Base-by-base conservation (phyloP, 1,139 yeast genomes). In the Hanseniaspora sp. region DNA sequence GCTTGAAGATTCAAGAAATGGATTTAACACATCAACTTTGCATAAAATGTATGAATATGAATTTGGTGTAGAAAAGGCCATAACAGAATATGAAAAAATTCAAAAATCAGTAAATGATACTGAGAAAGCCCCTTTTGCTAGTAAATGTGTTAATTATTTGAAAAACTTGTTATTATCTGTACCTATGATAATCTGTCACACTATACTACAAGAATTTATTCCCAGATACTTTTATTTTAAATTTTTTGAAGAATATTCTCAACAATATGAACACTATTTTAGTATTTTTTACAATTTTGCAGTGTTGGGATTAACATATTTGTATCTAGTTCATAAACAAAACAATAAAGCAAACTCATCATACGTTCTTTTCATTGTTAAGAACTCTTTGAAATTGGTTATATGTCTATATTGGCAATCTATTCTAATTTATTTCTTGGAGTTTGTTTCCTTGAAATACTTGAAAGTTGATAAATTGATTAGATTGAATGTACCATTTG, bases 41-140 rank as follows among this genome's bases (percentile, higher is more conserved):
- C 46, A 43, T n/a, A 49, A 43, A 43, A 49, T 49, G 47, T 49
- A 49, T 30, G 47, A 49, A 43, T 49, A 42, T 38, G n/a, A 15
- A 18, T 37, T 42, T 49, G 53, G 53, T 9, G 7, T 31, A 3
- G 47, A 42, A n/a, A 18, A 30, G 3, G 53, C 53, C 2, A 37
- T 28, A 12, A 30, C 8, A 4, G 43, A 37, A 23, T 44, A 34
- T 29, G 29, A 41, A 11, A n/a, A 12, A 2, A 18, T 28, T 47
- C 3, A 30, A 12, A 9, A 17, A n/a, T n/a, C 6, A 39, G 17
- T 17, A n/a, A 17, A 3, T 17, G 42, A 5, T n/a, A 7, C 17
- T 37, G 17, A 37, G 17, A 11, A 37, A 5, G 9, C 39, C 3
- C 3, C 17, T 6, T 13, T 37, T 13, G 2, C 13, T 37, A 37